Base-by-base conservation (phyloP, 345 rosid genomes). In the Cardamine resedifolia region DNA sequence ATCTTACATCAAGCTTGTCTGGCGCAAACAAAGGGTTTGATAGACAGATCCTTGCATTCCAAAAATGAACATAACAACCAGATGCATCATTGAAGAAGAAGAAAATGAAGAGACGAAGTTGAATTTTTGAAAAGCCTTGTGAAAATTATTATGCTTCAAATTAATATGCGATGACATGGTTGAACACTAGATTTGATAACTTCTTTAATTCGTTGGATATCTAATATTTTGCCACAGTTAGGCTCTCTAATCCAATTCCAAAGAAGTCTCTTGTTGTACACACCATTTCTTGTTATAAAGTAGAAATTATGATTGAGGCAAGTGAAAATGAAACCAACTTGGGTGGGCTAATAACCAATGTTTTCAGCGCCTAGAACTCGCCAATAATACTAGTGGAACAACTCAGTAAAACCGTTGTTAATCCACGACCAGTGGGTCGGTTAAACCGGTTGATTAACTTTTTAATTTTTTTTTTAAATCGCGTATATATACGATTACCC, bases 11-110 rank as follows among this genome's bases (percentile, higher is more conserved):
- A 26, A 34, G 81, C 68, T 78, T 91, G 74, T 80, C 91, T 0
- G 91, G 89, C 38, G 76, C 84, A 71, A 91, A 73, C 81, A 64
- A 80, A 26, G 98, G 97, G 62, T 94, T 94, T 55, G 74, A 89
- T 52, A 84, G 97, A 70, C 93, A 92, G 15, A 77, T 94, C 64
- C 86, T 94, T 71, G 91, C 81, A 14, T 94, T 88, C 76, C 81
- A 79, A 69, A 94, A 91, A 81, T 93, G 82, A 84, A 75, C 57
- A 39, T 67, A 74, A 50, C 62, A 38, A 33, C 19, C 16, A 47
- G 62, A 48, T 53, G 64, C 57, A 4, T 23, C 62, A 30, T 5
- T 48, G 39, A 39, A 64, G 58, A 45, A 48, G 53, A 66, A 33
- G 9, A 43, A n/a, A n/a, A n/a, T n/a, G n/a, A n/a, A 43, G 18